Percentiles rank a stretch among this genome's conserved stretches.
Evolutionary conservation across 306 rosid genomes (phyloP).

Genomic region (Erythrophleum fordii): DNA sequence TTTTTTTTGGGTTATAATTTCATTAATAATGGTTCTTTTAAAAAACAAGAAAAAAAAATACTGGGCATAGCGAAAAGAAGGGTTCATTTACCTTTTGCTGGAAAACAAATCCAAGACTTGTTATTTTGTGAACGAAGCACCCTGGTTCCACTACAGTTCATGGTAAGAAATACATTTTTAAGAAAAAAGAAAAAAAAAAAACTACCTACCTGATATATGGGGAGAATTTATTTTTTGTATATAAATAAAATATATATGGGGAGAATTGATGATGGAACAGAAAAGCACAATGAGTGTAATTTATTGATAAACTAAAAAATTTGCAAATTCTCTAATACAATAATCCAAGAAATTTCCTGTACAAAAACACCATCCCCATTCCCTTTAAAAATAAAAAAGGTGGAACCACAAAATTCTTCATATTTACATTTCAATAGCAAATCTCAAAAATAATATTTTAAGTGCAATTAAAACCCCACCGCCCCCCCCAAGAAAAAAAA

Average conservation of each 20-base stretch:
- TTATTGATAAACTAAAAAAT: constrained; percentile 61
- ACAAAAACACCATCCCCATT: constrained; percentile 57
- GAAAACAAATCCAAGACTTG: no score
- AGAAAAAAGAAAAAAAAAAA: no score
- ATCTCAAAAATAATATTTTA: constrained; percentile 38
- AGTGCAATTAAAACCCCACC: constrained; percentile 48
- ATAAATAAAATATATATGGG: not conserved
- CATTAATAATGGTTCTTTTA: no score
- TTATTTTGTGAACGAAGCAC: no score
- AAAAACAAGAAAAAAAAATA: no score
- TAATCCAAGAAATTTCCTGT: constrained; percentile 72
- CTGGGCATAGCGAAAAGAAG: no score
- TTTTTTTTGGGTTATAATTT: no score
- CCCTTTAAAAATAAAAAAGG: constrained; percentile 43
- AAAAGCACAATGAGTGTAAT: constrained; percentile 45
- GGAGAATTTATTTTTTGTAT: no score
- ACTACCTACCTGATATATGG: no score
- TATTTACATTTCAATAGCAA: constrained; percentile 67
- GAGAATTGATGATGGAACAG: not conserved
- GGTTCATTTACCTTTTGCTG: no score
- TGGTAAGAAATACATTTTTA: no score
- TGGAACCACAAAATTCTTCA: constrained; percentile 69
- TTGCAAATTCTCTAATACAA: constrained; percentile 55
- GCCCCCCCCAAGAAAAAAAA: constrained; percentile 2
- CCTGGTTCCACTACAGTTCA: no score